phyloP scores from a whole-genome alignment of 2,329 filamentous ascomycete species.

The Paradendryphiella salina region DNA sequence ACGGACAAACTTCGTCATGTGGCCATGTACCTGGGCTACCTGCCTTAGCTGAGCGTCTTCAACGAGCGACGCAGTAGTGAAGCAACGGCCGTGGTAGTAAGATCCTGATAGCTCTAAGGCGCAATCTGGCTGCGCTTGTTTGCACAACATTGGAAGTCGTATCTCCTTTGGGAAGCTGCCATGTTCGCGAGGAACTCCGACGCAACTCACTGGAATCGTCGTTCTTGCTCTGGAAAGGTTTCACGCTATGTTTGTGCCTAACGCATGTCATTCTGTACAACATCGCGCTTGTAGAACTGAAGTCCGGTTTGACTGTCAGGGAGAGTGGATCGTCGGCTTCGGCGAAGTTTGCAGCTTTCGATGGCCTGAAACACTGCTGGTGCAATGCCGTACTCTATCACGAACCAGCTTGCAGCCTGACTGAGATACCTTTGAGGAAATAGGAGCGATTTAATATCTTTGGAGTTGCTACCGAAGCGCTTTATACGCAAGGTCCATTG shows the following conservation, averaged over 20 bases:
- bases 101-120: slow-evolving; percentile 4
- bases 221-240: slow-evolving; percentile 7
- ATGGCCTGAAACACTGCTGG: slow-evolving; percentile 14
- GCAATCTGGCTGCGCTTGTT: background rate
- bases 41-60: background rate
- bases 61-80: slow-evolving; percentile 7
- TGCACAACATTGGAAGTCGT: background rate
- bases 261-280: slow-evolving; percentile 11
- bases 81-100: slow-evolving; percentile 8
- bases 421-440: slow-evolving; percentile 3
- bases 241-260: slow-evolving; percentile 5
- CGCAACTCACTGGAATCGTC: slow-evolving; percentile 4
- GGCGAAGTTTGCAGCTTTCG: slow-evolving; percentile 3
- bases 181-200: slow-evolving; percentile 2
- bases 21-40: slow-evolving; percentile 4
- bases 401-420: slow-evolving; percentile 2
- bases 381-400: slow-evolving; percentile 7
- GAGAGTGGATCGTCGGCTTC: slow-evolving; percentile 1
- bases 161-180: background rate
- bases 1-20: slow-evolving; percentile 4
- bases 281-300: slow-evolving; percentile 3
- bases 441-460: slow-evolving; percentile 1
- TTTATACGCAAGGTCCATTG: slow-evolving; percentile 11
- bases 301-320: background rate
- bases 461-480: slow-evolving; percentile 10